These are phyloP conservation scores for Diospyros lotus DNA, from an alignment of 148 eudicot genomes.

Conservation along the genomic window DNA sequence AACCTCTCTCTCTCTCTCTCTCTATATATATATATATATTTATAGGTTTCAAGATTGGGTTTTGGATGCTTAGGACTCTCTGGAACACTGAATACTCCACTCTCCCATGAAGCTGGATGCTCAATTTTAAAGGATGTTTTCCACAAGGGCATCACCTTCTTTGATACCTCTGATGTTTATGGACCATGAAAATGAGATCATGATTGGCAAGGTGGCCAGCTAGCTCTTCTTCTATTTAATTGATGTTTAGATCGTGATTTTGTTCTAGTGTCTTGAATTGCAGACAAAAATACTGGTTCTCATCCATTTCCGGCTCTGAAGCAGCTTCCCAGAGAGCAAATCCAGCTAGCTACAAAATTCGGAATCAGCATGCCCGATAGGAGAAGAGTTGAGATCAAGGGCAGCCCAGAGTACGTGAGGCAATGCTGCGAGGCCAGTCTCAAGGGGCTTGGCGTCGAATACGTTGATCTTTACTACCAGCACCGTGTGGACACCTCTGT, in stretches of 20 bases:
- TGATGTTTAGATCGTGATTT: too few relatives aligned
- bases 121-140: conserved; percentile 36
- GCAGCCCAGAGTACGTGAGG: conserved; percentile 41
- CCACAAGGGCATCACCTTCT: conserved; percentile 39
- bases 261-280: neutral
- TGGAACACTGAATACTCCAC: conserved; percentile 37
- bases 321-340: conserved; percentile 31
- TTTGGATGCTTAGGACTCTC: conserved; percentile 45
- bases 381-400: conserved; percentile 18
- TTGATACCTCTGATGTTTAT: conserved; percentile 42
- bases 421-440: conserved; percentile 43
- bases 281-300: neutral
- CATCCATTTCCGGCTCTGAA: conserved; percentile 30
- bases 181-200: conserved; percentile 46
- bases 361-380: conserved; percentile 15
- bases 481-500: conserved; percentile 42
- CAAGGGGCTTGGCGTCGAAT: conserved; percentile 38
- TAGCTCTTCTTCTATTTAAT: neutral
- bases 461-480: conserved; percentile 45
- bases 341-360: conserved; percentile 44
- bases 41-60: conserved; percentile 44
- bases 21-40: too few relatives aligned
- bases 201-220: conserved; percentile 38
- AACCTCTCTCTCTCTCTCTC: too few relatives aligned
- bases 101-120: conserved; percentile 43